Evolutionary conservation across 106 monocot genomes (phyloP), one percentile per base, ranked within the genome.

Genomic region (Dioscorea dumetorum): DNA sequence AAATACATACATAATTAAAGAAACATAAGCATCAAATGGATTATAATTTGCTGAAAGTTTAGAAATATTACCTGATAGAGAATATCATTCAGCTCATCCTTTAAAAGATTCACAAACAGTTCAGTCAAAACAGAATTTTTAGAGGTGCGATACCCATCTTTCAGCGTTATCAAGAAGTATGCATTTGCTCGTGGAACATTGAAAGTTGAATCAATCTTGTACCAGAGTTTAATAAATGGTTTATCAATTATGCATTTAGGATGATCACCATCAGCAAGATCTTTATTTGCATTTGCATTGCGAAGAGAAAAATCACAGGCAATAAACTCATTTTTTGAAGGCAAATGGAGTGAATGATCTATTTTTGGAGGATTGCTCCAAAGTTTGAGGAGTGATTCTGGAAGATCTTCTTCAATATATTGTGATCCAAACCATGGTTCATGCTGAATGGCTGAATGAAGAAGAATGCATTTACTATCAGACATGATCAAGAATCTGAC

Each of bases 401-500:
- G 61, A 60, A 97, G 76, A 48, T 92, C 89, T 76, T 97, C 97
- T 64, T 89, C 92, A 62, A 87, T 81, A 63, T 92, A 97, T 18
- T 53, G 75, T 48, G 92, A 80, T n/a, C 89, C 89, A 89, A 97
- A 97, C 97, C 97, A 97, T 68, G 97, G 97, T 53, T 97, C 97
- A 65, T 48, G 57, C 35, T 74, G 77, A 77, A 84, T 66, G 48
- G 49, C 97, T 92, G 89, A 78, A 50, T 67, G 0, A 72, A 24
- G 21, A 58, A 21, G 19, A 66, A 59, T 59, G 59, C 22, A 59
- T 21, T 59, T 12, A 22, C 22, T 54, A 54, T 54, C 18, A 54
- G 19, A 54, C 13, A 54, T 16, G 15, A 54, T 54, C 54, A 54
- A 54, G 18, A 16, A 54, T 54, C 15, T 16, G 19, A 1, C 54